Conservation (phyloP, 2,329 filamentous ascomycete genomes). For the Cladosporium sp. region DNA sequence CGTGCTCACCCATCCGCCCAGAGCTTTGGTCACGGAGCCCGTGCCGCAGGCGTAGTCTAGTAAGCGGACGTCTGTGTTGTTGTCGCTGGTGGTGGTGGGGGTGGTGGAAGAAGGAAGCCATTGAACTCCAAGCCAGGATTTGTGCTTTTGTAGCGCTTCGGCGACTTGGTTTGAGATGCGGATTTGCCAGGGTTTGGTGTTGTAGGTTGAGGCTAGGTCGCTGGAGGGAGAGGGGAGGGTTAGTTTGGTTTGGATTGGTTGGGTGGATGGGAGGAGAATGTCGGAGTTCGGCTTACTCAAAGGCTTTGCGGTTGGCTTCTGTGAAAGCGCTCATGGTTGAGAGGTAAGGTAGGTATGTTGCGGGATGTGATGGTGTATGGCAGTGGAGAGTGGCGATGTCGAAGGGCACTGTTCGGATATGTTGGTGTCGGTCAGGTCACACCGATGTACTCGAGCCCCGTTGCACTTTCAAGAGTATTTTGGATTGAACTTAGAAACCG, state of each 20-base stretch:
- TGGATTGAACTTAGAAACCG: too few relatives aligned
- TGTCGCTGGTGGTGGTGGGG: constrained; percentile 1
- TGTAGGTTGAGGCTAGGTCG: constrained; percentile 29
- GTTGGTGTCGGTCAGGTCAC: too few relatives aligned
- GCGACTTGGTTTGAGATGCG: constrained; percentile 27
- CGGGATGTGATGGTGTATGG: too few relatives aligned
- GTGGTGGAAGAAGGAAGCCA: too few relatives aligned
- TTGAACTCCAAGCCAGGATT: constrained; percentile 28
- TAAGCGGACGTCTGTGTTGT: constrained; percentile 19
- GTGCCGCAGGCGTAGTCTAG: constrained; percentile 35
- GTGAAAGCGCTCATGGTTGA: constrained; percentile 30
- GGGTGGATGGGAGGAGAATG: neutral
- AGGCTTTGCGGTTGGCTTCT: constrained; percentile 32
- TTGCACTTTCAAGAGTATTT: too few relatives aligned
- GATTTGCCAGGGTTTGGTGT: constrained; percentile 30
- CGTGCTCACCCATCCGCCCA: constrained; percentile 26
- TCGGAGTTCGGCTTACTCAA: constrained; percentile 24
- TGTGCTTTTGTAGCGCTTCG: constrained; percentile 24
- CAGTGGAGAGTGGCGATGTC: too few relatives aligned
- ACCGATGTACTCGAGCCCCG: too few relatives aligned
- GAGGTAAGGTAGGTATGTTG: too few relatives aligned
- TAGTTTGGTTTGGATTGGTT: neutral
- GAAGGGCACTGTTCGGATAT: too few relatives aligned
- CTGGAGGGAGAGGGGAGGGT: constrained; percentile 16
- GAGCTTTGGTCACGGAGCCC: constrained; percentile 30